Conservation (phyloP, 768 basidiomycete species). For the Suillus subluteus region DNA sequence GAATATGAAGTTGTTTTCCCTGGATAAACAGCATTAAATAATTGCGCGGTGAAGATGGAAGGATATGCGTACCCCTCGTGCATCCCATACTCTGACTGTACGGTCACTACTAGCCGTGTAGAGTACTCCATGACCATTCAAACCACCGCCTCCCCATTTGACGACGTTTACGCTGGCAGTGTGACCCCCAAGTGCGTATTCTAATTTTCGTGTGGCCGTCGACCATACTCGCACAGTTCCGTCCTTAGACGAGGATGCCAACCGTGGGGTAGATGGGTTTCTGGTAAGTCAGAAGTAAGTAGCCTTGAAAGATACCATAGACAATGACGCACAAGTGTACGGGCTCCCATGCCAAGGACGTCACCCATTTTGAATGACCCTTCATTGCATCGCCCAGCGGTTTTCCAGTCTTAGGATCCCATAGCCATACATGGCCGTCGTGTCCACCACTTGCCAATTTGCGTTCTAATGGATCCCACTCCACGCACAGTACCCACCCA, state of each 20-base stretch:
- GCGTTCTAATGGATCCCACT: constrained; percentile 95
- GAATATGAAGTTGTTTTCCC: constrained; percentile 81
- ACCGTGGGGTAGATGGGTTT: constrained; percentile 75
- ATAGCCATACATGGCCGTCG: constrained; percentile 90
- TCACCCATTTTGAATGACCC: constrained; percentile 97
- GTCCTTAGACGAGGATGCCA: constrained; percentile 96
- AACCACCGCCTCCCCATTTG: constrained; percentile 91
- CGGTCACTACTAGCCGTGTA: constrained; percentile 97
- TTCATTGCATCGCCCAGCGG: constrained; percentile 85
- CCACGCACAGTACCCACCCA: constrained; percentile 96
- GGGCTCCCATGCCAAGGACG: constrained; percentile 94
- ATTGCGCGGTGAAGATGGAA: background rate
- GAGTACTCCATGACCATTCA: constrained; percentile 65
- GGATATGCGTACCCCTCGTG: constrained; percentile 58
- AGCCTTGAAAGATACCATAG: constrained; percentile 11
- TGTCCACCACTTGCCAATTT: constrained; percentile 92
- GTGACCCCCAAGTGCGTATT: constrained; percentile 91
- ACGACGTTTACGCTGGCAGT: constrained; percentile 94
- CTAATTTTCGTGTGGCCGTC: constrained; percentile 64
- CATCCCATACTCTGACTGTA: constrained; percentile 94
- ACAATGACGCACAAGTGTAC: constrained; percentile 73
- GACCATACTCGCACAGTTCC: constrained; percentile 97
- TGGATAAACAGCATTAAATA: constrained; percentile 33
- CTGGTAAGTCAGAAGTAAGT: constrained; percentile 40
- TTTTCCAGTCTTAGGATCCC: constrained; percentile 94